Conservation (phyloP, 2,329 filamentous ascomycete genomes). For the Zymoseptoria ardabiliae region DNA sequence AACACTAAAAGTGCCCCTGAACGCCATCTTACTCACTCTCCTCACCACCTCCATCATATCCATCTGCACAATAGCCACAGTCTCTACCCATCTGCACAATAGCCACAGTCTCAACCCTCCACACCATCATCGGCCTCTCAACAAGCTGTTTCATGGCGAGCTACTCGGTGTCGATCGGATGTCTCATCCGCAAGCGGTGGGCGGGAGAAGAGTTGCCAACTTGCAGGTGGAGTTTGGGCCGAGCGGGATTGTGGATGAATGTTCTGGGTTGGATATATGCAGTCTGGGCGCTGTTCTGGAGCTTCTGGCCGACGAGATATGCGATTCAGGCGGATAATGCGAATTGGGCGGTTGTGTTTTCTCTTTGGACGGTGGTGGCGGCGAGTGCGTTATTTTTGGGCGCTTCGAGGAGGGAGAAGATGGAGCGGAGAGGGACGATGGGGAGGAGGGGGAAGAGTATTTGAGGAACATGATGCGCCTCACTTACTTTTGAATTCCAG, state of each 20-base stretch:
- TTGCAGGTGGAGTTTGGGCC: constrained; percentile 33
- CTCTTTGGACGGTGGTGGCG: constrained; percentile 18
- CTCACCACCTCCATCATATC: constrained; percentile 22
- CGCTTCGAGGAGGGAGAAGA: background rate
- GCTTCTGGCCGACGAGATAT: constrained; percentile 35
- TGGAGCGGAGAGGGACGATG: background rate
- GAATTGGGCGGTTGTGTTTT: constrained; percentile 47
- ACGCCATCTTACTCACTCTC: constrained; percentile 25
- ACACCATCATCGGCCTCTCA: constrained; percentile 36
- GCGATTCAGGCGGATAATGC: constrained; percentile 34
- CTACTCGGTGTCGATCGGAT: constrained; percentile 34
- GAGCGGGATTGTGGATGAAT: constrained; percentile 33
- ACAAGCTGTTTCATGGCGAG: constrained; percentile 35
- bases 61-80: constrained; percentile 28
- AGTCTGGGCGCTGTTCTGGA: constrained; percentile 32
- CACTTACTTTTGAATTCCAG: background rate
- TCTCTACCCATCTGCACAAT: constrained; percentile 32
- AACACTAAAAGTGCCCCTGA: constrained; percentile 20
- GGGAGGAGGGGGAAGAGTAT: background rate
- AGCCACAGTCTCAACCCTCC: constrained; percentile 33
- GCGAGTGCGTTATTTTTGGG: constrained; percentile 2
- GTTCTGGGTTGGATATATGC: constrained; percentile 30
- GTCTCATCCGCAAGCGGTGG: constrained; percentile 33
- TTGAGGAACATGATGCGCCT: background rate
- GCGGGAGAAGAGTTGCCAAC: constrained; percentile 29